phyloP scores from a whole-genome alignment of 2,329 filamentous ascomycete genomes.

The Cordyceps tenuipes region DNA sequence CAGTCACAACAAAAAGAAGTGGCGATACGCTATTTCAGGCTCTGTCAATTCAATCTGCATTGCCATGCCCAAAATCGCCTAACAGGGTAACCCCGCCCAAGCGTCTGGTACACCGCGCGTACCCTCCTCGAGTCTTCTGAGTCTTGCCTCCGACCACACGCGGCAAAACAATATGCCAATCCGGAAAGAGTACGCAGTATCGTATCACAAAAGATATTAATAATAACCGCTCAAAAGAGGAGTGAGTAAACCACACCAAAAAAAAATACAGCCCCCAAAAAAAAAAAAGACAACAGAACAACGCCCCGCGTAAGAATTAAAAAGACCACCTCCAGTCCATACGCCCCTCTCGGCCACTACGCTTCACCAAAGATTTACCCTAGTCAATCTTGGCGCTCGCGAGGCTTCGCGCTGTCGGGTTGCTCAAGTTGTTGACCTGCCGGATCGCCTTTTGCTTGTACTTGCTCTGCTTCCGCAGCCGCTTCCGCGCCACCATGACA shows the following conservation, averaged over 20 bases:
- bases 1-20: not conserved
- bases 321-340: not conserved
- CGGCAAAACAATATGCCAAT: no score
- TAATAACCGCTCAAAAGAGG: not conserved
- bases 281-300: not conserved
- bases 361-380: not conserved
- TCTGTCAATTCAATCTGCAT: not conserved
- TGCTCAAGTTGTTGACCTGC: slow-evolving; percentile 74
- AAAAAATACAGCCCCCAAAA: not conserved
- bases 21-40: not conserved
- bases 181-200: not conserved
- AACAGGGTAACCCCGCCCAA: no score
- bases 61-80: not conserved
- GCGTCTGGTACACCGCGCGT: no score
- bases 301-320: not conserved
- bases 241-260: not conserved
- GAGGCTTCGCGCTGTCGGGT: slow-evolving; percentile 57
- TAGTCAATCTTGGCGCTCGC: slow-evolving; percentile 70
- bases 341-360: not conserved
- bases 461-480: slow-evolving; percentile 77
- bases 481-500: slow-evolving; percentile 95
- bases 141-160: not conserved
- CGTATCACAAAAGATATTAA: not conserved
- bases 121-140: not conserved
- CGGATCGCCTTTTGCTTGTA: slow-evolving; percentile 60